Percentiles rank a stretch among this genome's conserved stretches.
phyloP scores from a whole-genome alignment of 2,329 filamentous ascomycete genomes.

The Fusarium nurragi region DNA sequence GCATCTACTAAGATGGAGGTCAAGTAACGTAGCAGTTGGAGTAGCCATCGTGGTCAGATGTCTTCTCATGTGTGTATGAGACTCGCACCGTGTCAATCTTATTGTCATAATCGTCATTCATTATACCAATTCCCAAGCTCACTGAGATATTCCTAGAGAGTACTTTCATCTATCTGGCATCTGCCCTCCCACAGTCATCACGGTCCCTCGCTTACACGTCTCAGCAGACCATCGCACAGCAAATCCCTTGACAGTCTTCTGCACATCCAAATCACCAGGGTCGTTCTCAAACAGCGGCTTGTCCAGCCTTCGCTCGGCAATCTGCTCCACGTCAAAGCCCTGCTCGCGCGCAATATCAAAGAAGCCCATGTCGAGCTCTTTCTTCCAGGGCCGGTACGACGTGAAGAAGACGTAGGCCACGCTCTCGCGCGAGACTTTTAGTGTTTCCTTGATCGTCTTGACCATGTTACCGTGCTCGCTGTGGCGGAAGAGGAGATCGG shows the following conservation, averaged over 20 bases:
- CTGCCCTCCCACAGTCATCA: not conserved
- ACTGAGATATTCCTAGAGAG: not conserved
- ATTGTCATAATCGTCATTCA: slow-evolving; percentile 32
- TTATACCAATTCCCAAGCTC: slow-evolving; percentile 15
- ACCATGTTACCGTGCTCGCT: slow-evolving; percentile 84
- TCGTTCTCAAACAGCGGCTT: slow-evolving; percentile 91
- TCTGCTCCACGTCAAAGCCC: slow-evolving; percentile 80
- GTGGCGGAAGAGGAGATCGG: slow-evolving; percentile 91
- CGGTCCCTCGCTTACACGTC: slow-evolving; percentile 30
- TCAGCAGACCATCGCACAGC: slow-evolving; percentile 71
- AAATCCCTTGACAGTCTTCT: slow-evolving; percentile 85
- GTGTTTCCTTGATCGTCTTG: slow-evolving; percentile 72
- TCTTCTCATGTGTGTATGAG: not conserved
- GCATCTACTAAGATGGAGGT: slow-evolving; percentile 24
- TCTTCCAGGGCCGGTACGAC: slow-evolving; percentile 86
- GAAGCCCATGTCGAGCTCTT: slow-evolving; percentile 85
- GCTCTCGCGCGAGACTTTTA: slow-evolving; percentile 65
- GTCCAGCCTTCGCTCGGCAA: slow-evolving; percentile 84
- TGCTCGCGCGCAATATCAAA: slow-evolving; percentile 78
- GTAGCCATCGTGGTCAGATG: slow-evolving; percentile 11
- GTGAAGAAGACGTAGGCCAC: slow-evolving; percentile 91
- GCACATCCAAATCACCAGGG: slow-evolving; percentile 81
- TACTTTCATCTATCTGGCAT: slow-evolving; percentile 12
- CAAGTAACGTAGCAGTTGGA: slow-evolving; percentile 39
- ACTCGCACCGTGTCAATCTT: slow-evolving; percentile 1